Evolutionary conservation across 75 land plant genomes (phyloP).

Genomic region (Cryptomeria japonica): DNA sequence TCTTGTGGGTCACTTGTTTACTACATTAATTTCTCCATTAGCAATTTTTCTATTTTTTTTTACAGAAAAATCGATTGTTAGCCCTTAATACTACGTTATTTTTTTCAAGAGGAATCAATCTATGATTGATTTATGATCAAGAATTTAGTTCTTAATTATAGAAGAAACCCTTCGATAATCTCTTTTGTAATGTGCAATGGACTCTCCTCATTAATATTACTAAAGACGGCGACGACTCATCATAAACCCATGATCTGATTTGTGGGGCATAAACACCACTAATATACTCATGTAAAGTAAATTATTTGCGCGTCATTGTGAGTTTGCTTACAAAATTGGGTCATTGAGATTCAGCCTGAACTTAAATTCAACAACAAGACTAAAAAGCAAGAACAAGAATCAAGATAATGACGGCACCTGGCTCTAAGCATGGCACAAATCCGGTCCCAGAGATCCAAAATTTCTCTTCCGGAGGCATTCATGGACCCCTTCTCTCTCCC

Average conservation of each 20-base stretch:
- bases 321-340: neutral
- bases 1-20: too few relatives aligned
- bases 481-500: slow-evolving; percentile 74
- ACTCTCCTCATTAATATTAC: too few relatives aligned
- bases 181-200: too few relatives aligned
- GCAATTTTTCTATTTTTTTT: too few relatives aligned
- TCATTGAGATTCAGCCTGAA: slow-evolving; percentile 22
- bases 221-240: too few relatives aligned
- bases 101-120: too few relatives aligned
- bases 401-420: slow-evolving; percentile 33
- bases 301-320: neutral
- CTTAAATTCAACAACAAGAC: neutral
- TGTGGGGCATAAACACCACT: neutral
- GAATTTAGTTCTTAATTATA: too few relatives aligned
- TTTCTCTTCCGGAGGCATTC: slow-evolving; percentile 57
- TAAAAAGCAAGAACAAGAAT: slow-evolving; percentile 19
- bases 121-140: too few relatives aligned
- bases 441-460: slow-evolving; percentile 95
- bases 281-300: neutral
- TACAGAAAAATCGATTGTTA: too few relatives aligned
- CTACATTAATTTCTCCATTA: too few relatives aligned
- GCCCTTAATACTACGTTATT: too few relatives aligned
- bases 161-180: too few relatives aligned
- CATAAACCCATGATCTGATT: neutral
- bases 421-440: slow-evolving; percentile 69